Conservation (phyloP, 2,329 filamentous ascomycete genomes). For the Fusarium sp. region DNA sequence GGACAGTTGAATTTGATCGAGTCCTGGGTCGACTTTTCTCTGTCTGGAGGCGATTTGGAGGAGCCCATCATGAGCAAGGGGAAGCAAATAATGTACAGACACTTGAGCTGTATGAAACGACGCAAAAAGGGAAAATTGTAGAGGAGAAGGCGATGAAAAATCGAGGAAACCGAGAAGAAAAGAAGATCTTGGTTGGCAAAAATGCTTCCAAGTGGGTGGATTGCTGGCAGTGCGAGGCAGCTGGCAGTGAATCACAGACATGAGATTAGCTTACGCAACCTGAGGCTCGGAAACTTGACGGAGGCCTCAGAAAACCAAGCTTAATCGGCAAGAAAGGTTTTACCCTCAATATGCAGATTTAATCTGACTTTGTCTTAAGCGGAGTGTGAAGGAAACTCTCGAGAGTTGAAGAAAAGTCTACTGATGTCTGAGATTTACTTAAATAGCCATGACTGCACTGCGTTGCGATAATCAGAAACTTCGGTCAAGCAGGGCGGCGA, state of each 20-base stretch:
- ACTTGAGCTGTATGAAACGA: neutral
- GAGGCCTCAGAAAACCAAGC: neutral
- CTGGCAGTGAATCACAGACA: neutral
- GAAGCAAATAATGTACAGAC: too few relatives aligned
- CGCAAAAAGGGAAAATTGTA: too few relatives aligned
- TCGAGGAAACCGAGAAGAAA: rapidly evolving
- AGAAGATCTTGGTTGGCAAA: rapidly evolving
- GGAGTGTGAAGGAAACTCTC: neutral
- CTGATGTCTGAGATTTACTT: neutral
- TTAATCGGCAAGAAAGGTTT: neutral
- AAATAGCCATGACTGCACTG: neutral
- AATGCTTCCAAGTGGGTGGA: neutral
- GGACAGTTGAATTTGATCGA: neutral
- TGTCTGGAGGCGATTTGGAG: neutral
- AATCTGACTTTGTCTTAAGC: neutral
- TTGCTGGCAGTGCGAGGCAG: conserved; percentile 16
- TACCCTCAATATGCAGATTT: neutral
- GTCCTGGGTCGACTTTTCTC: neutral
- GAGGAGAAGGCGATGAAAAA: neutral
- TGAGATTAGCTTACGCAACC: neutral
- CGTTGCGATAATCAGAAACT: neutral
- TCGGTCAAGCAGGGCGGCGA: neutral
- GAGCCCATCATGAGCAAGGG: neutral
- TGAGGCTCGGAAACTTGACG: neutral
- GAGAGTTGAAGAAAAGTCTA: neutral